These are phyloP conservation scores for Cercospora berteroae DNA, from an alignment of 2,329 filamentous ascomycete species.

Conservation along the genomic window DNA sequence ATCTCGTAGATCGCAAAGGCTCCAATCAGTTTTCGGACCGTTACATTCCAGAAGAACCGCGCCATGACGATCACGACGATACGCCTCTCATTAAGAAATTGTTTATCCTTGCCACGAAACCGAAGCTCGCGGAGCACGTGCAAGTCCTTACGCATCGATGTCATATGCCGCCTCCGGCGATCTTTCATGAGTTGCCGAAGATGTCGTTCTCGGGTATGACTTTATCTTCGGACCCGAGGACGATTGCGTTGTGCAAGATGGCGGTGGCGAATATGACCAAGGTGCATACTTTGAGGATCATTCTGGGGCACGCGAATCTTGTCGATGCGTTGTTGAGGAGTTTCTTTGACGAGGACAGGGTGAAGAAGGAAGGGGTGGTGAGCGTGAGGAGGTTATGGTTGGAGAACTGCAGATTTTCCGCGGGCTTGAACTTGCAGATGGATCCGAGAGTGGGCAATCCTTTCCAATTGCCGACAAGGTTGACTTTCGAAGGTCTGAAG, in stretches of 20 bases:
- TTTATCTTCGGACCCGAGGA: slow-evolving; percentile 43
- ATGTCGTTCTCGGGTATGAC: slow-evolving; percentile 42
- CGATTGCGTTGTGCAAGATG: slow-evolving; percentile 40
- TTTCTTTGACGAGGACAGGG: slow-evolving; percentile 38
- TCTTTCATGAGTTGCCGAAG: slow-evolving; percentile 45
- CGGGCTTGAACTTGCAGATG: slow-evolving; percentile 21
- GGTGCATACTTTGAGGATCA: slow-evolving; percentile 46
- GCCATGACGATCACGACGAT: slow-evolving; percentile 39
- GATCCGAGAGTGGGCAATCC: slow-evolving; percentile 12
- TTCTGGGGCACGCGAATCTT: slow-evolving; percentile 46
- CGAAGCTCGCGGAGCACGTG: slow-evolving; percentile 44
- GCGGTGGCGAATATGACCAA: slow-evolving; percentile 44
- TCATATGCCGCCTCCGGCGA: slow-evolving; percentile 46
- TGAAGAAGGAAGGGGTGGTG: slow-evolving; percentile 30
- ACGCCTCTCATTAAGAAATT: slow-evolving; percentile 46
- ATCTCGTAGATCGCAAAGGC: slow-evolving; percentile 40
- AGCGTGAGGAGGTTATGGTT: slow-evolving; percentile 47
- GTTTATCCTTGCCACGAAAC: slow-evolving; percentile 44
- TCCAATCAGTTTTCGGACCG: background rate
- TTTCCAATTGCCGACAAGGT: slow-evolving; percentile 25
- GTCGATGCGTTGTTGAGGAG: slow-evolving; percentile 42
- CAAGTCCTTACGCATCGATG: slow-evolving; percentile 47
- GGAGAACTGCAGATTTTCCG: slow-evolving; percentile 44
- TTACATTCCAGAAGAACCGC: slow-evolving; percentile 2
- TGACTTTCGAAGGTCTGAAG: slow-evolving; percentile 39